These are phyloP conservation scores for Arthrobotrys musiformis DNA, from an alignment of 2,329 filamentous ascomycete genomes.

Conservation along the genomic window DNA sequence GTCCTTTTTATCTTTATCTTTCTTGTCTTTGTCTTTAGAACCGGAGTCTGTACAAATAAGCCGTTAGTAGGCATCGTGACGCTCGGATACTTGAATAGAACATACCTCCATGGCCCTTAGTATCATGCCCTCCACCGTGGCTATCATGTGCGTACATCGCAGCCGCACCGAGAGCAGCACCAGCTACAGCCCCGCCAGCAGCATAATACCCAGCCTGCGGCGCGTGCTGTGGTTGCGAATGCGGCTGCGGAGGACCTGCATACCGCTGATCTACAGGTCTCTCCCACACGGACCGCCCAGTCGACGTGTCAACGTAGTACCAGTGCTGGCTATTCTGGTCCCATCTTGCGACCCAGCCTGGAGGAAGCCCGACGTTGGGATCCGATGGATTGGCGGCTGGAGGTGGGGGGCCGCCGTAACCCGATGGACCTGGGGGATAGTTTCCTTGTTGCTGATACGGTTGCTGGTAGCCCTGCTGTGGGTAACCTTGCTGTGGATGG, in stretches of 20 bases:
- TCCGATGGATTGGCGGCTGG: conserved; percentile 31
- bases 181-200: background rate
- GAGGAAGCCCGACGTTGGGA: conserved; percentile 46
- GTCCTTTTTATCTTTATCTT: conserved; percentile 23
- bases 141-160: background rate
- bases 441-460: too few relatives aligned
- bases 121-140: background rate
- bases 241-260: background rate
- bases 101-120: conserved; percentile 40
- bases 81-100: background rate
- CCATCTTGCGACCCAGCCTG: conserved; percentile 46
- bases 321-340: conserved; percentile 40
- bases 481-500: background rate
- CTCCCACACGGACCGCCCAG: conserved; percentile 39
- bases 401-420: background rate
- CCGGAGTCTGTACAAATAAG: background rate
- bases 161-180: background rate
- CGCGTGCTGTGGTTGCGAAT: conserved; percentile 9
- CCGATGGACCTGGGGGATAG: background rate
- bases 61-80: background rate
- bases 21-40: background rate
- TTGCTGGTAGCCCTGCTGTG: background rate
- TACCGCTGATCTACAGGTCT: conserved; percentile 15
- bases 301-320: conserved; percentile 44
- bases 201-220: conserved; percentile 11